These are phyloP conservation scores for Magnaporthiopsis rhizophila DNA, from an alignment of 2,329 filamentous ascomycete species.

Conservation along the genomic window DNA sequence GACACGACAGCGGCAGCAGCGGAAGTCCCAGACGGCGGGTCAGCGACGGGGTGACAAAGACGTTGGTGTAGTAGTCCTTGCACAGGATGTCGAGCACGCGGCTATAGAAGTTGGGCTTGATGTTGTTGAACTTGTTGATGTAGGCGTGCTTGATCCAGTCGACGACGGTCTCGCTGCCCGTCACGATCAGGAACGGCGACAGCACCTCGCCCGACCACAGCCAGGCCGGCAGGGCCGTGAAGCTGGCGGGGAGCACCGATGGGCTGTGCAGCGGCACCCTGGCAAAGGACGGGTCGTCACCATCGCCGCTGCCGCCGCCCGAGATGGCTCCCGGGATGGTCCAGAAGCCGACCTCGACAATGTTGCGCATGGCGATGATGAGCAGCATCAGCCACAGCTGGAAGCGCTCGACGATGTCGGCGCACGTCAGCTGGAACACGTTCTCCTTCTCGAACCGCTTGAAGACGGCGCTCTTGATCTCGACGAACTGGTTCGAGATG, in stretches of 20 bases:
- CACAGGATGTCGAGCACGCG: slow-evolving; percentile 88
- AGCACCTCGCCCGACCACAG: slow-evolving; percentile 72
- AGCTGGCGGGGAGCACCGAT: slow-evolving; percentile 80
- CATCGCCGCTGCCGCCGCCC: slow-evolving; percentile 21
- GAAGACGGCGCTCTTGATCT: slow-evolving; percentile 97
- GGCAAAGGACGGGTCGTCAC: slow-evolving; percentile 33
- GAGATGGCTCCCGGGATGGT: slow-evolving; percentile 50
- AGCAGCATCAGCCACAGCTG: slow-evolving; percentile 96
- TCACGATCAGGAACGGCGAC: slow-evolving; percentile 85
- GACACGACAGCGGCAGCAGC: slow-evolving; percentile 83
- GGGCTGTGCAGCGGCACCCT: slow-evolving; percentile 56
- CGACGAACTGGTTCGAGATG: slow-evolving; percentile 96
- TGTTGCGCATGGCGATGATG: slow-evolving; percentile 92
- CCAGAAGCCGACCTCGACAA: slow-evolving; percentile 88
- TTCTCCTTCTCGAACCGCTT: slow-evolving; percentile 99
- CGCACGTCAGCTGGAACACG: slow-evolving; percentile 90
- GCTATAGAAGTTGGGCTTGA: slow-evolving; percentile 81
- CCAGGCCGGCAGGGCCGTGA: slow-evolving; percentile 81
- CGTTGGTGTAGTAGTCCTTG: slow-evolving; percentile 97
- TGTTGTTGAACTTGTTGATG: slow-evolving; percentile 97
- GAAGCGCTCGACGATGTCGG: slow-evolving; percentile 93
- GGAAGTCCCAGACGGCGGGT: slow-evolving; percentile 85
- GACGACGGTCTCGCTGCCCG: slow-evolving; percentile 93
- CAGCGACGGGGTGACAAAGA: slow-evolving; percentile 83
- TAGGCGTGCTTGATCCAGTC: slow-evolving; percentile 97